Base-by-base conservation (phyloP, 192 early-diverging fungal genomes). In the Geranomyces variabilis region DNA sequence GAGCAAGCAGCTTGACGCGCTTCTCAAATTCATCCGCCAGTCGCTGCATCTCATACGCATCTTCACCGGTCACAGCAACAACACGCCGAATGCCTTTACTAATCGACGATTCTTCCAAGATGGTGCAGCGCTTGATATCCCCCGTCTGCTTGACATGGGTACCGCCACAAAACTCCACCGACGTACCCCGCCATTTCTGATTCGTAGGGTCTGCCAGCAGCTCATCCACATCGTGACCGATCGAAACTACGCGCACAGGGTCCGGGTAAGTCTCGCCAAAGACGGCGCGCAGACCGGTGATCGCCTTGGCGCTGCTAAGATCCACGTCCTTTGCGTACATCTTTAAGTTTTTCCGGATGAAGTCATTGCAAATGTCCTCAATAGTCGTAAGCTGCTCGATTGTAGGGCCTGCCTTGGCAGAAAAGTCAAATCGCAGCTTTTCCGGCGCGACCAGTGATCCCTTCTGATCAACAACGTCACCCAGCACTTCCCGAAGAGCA, bases 251-350 rank as follows among this genome's bases (percentile, higher is more conserved):
- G 66, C 96, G 91, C 22, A 99, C 97, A 1, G 95, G 94, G 78
- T 99, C 97, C 33, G 97, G 97, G 75, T 99, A 99, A 31, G 89
- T 88, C 70, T 99, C 96, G 51, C 95, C 96, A 83, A 99, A 99
- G 14, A 97, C 96, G 24, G 97, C 97, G 69, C 96, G 91, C 62
- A 99, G 90, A 10, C 96, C 95, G 63, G 86, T 83, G 77, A 99
- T 97, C 60, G 89, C 76, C 77, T 91, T 91, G 36, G 94, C 97
- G 49, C 87, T 74, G 36, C 69, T 74, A 57, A 97, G 87, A 21
- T 94, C 86, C 4, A 97, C 93, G 58, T 97, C 95, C 77, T 91
- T 87, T 45, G 87, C 87, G 75, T 89, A 97, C 5, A 97, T 92
- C 29, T 75, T 70, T 33, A 83, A 71, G 82, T 95, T 91, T 51